Evolutionary conservation across 2,329 filamentous ascomycete species (phyloP).

Genomic region (Ploettnerulaceae sp.): DNA sequence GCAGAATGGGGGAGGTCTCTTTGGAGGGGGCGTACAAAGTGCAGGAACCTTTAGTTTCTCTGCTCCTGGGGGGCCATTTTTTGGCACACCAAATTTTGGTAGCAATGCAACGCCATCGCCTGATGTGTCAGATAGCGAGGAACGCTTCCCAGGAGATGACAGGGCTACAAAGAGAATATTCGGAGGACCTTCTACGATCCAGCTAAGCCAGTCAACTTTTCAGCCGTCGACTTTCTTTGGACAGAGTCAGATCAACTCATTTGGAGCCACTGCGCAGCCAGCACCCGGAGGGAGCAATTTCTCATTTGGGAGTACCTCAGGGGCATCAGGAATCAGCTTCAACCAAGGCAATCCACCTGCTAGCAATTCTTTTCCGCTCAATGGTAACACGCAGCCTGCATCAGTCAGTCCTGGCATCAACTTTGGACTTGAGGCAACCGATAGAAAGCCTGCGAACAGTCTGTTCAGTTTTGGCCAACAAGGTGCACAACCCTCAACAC

Average conservation of each 20-base stretch:
- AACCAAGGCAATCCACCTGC: conserved; percentile 7
- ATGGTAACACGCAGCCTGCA: conserved; percentile 9
- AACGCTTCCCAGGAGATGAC: conserved; percentile 19
- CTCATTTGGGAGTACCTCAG: conserved; percentile 12
- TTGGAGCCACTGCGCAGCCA: conserved; percentile 12
- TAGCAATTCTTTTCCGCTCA: conserved; percentile 18
- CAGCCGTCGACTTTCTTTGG: not conserved
- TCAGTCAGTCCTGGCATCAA: conserved; percentile 10
- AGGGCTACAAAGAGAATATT: conserved; percentile 24
- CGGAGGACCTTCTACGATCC: conserved; percentile 12
- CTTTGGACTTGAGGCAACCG: conserved; percentile 14
- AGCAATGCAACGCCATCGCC: conserved; percentile 5
- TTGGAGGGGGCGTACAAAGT: conserved; percentile 29
- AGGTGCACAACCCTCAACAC: not conserved
- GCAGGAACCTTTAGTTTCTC: conserved; percentile 29
- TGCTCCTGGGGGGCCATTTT: conserved; percentile 14
- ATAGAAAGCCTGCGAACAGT: conserved; percentile 7
- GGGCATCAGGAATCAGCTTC: conserved; percentile 11
- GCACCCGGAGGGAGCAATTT: conserved; percentile 9
- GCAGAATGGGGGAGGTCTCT: conserved; percentile 23
- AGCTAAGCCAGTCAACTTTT: not conserved
- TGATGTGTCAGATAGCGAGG: conserved; percentile 11
- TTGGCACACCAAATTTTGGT: conserved; percentile 13
- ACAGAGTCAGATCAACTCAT: conserved; percentile 11
- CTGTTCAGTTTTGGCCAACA: conserved; percentile 8